Evolutionary conservation across 2,329 filamentous ascomycete genomes (phyloP).

Genomic region (Allantophomopsis cytisporea): DNA sequence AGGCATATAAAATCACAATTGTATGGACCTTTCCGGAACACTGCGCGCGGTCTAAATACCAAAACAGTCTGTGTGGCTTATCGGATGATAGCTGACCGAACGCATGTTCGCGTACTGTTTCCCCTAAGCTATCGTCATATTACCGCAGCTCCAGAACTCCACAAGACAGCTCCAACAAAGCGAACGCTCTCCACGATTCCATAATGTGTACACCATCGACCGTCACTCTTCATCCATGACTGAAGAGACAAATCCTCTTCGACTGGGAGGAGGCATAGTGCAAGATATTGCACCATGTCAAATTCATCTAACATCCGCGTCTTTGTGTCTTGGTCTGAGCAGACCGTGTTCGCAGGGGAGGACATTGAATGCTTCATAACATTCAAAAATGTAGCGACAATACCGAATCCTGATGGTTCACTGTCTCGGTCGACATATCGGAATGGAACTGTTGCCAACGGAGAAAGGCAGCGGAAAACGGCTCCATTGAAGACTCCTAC

Average conservation of each 20-base stretch:
- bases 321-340: conserved; percentile 88
- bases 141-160: no score
- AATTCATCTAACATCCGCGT: conserved; percentile 70
- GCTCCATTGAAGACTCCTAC: conserved; percentile 10
- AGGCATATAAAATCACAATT: no score
- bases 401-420: conserved; percentile 8
- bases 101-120: no score
- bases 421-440: conserved; percentile 10
- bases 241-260: conserved; percentile 14
- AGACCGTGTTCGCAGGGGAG: conserved; percentile 92
- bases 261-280: conserved; percentile 12
- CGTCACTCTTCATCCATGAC: conserved; percentile 16
- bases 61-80: no score
- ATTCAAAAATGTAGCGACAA: conserved; percentile 64
- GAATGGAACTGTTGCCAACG: conserved; percentile 11
- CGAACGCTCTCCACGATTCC: no score
- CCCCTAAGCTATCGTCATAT: no score
- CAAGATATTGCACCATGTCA: conserved; percentile 15
- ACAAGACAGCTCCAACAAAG: no score
- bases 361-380: conserved; percentile 92
- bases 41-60: no score
- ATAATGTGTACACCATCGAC: no score
- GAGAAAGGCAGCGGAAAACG: conserved; percentile 15
- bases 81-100: no score
- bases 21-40: no score